phyloP scores from a whole-genome alignment of 2,329 filamentous ascomycete genomes.

The Fusarium cyanostomum region DNA sequence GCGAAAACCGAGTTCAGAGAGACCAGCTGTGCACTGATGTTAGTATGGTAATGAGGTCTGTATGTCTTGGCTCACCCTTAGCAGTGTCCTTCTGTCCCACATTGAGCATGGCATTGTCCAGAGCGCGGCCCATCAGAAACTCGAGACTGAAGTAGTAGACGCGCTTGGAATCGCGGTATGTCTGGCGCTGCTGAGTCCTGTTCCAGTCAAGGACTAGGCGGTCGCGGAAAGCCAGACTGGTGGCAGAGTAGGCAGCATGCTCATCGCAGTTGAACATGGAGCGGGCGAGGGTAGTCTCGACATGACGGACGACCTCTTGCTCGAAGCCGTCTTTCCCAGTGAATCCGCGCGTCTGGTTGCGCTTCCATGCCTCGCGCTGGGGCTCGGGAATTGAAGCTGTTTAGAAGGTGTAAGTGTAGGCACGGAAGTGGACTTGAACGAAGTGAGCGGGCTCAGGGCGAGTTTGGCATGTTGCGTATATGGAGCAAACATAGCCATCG shows the following conservation, averaged over 20 bases:
- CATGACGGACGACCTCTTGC: conserved; percentile 88
- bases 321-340: conserved; percentile 84
- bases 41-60: not conserved
- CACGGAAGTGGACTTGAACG: not conserved
- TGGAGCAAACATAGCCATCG: not conserved
- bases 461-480: not conserved
- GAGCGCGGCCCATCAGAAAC: conserved; percentile 94
- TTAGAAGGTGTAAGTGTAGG: conserved; percentile 17
- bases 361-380: conserved; percentile 82
- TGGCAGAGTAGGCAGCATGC: conserved; percentile 88
- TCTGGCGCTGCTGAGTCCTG: conserved; percentile 96
- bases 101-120: conserved; percentile 99
- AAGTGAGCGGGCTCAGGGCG: not conserved
- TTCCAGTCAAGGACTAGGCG: conserved; percentile 96
- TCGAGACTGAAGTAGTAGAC: conserved; percentile 98
- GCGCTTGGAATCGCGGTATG: conserved; percentile 87
- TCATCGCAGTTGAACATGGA: conserved; percentile 99
- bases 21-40: conserved; percentile 70
- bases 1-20: conserved; percentile 90
- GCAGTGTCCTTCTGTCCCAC: conserved; percentile 87
- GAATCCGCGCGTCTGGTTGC: conserved; percentile 73
- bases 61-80: conserved; percentile 64
- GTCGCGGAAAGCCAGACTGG: conserved; percentile 91
- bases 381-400: conserved; percentile 84
- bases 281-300: conserved; percentile 94